Evolutionary conservation across 2,329 filamentous ascomycete species (phyloP).

Genomic region (Diaporthe sp.): DNA sequence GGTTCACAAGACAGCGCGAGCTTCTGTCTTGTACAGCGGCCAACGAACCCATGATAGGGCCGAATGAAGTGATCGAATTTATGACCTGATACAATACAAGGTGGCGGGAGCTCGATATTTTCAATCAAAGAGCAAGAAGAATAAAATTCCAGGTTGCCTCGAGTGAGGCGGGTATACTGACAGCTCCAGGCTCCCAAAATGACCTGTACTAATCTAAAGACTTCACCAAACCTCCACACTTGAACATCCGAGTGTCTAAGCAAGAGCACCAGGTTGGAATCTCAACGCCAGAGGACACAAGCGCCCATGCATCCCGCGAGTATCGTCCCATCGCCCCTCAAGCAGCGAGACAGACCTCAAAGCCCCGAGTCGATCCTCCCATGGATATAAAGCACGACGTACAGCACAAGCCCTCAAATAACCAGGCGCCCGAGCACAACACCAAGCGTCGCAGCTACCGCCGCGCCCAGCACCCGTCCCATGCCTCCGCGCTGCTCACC

Average conservation of each 20-base stretch:
- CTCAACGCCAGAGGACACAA: not conserved
- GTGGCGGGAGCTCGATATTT: not conserved
- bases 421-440: not conserved
- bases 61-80: not conserved
- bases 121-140: not conserved
- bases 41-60: not conserved
- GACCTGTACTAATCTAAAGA: not conserved
- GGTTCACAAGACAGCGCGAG: too few species aligned
- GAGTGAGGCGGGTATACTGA: slow-evolving; percentile 33
- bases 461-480: not conserved
- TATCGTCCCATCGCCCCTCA: not conserved
- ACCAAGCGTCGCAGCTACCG: not conserved
- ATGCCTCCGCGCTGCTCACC: slow-evolving; percentile 17
- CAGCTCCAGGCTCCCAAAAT: slow-evolving; percentile 28
- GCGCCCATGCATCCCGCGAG: not conserved
- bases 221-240: not conserved
- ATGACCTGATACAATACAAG: too few species aligned
- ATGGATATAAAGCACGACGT: not conserved
- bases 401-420: not conserved
- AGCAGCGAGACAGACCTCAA: too few species aligned
- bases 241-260: not conserved
- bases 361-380: not conserved
- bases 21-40: not conserved
- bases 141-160: slow-evolving; percentile 25
- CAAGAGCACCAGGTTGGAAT: not conserved